Evolutionary conservation across 1,284 basidiomycete species (phyloP).

Genomic region (Cystobasidiaceae sp.): DNA sequence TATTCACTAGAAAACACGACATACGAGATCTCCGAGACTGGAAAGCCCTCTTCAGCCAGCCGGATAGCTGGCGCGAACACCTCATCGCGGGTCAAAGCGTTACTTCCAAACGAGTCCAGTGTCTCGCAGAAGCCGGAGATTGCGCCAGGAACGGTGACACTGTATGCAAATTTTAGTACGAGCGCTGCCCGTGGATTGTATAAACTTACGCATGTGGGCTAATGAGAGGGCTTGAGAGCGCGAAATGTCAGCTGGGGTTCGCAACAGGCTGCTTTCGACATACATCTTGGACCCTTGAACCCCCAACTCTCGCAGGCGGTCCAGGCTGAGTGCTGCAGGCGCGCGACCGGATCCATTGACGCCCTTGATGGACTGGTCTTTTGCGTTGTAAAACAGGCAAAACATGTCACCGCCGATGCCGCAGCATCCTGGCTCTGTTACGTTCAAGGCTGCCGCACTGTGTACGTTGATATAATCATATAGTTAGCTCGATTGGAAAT

Average conservation of each 20-base stretch:
- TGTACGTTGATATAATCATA: neutral
- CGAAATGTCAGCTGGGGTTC: slow-evolving; percentile 31
- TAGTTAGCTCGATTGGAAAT: neutral
- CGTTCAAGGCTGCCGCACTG: neutral
- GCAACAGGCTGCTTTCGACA: too few relatives aligned
- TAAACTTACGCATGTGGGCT: slow-evolving; percentile 38
- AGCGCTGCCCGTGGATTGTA: neutral
- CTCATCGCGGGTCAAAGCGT: slow-evolving; percentile 67
- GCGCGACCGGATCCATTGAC: slow-evolving; percentile 81
- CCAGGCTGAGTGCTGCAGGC: slow-evolving; percentile 70
- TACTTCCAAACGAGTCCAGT: slow-evolving; percentile 72
- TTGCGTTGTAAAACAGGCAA: neutral
- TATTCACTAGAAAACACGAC: neutral
- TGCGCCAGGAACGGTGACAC: slow-evolving; percentile 85
- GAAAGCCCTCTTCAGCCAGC: slow-evolving; percentile 42
- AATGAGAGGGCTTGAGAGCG: neutral
- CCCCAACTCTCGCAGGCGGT: slow-evolving; percentile 65
- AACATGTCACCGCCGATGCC: slow-evolving; percentile 11
- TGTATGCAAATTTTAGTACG: slow-evolving; percentile 32
- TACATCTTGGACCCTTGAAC: slow-evolving; percentile 56
- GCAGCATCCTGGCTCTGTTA: slow-evolving; percentile 3
- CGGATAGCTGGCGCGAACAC: slow-evolving; percentile 64
- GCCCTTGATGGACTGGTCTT: slow-evolving; percentile 68
- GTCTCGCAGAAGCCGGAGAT: slow-evolving; percentile 94
- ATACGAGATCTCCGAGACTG: neutral